phyloP scores from a whole-genome alignment of 352 stramenopile genomes.

The Phytopythium delawarense region DNA sequence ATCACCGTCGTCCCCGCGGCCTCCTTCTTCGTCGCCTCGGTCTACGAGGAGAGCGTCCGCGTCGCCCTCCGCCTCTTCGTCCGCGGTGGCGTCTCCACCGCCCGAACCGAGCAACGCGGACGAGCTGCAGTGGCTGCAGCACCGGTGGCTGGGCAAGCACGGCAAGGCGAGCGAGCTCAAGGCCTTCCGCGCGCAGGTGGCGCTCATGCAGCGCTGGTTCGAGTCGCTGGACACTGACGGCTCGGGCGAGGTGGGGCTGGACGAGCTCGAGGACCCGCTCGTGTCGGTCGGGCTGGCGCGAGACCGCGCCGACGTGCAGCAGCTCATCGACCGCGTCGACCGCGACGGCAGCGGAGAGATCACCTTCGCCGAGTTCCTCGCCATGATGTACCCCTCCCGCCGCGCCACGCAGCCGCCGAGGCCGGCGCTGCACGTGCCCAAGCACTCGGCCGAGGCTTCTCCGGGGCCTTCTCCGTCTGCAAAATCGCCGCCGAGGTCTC shows the following conservation, averaged over 20 bases:
- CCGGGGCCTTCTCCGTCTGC: neutral
- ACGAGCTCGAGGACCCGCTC: slow-evolving; percentile 85
- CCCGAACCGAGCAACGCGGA: slow-evolving; percentile 38
- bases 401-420: slow-evolving; percentile 14
- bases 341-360: slow-evolving; percentile 57
- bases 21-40: neutral
- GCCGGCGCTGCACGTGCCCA: slow-evolving; percentile 43
- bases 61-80: neutral
- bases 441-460: slow-evolving; percentile 12
- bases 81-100: neutral
- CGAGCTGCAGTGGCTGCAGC: slow-evolving; percentile 70
- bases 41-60: neutral
- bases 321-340: slow-evolving; percentile 71
- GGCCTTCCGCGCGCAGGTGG: slow-evolving; percentile 56
- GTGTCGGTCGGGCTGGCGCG: slow-evolving; percentile 82
- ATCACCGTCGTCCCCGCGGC: neutral
- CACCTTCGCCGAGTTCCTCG: slow-evolving; percentile 72
- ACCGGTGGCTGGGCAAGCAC: slow-evolving; percentile 74
- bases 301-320: slow-evolving; percentile 66
- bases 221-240: slow-evolving; percentile 84
- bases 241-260: slow-evolving; percentile 72
- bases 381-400: slow-evolving; percentile 62
- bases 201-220: slow-evolving; percentile 79
- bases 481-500: neutral
- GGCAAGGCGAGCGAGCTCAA: slow-evolving; percentile 72